These are phyloP conservation scores for Phyllosticta citrichinensis DNA, from an alignment of 2,329 filamentous ascomycete species.

Conservation along the genomic window DNA sequence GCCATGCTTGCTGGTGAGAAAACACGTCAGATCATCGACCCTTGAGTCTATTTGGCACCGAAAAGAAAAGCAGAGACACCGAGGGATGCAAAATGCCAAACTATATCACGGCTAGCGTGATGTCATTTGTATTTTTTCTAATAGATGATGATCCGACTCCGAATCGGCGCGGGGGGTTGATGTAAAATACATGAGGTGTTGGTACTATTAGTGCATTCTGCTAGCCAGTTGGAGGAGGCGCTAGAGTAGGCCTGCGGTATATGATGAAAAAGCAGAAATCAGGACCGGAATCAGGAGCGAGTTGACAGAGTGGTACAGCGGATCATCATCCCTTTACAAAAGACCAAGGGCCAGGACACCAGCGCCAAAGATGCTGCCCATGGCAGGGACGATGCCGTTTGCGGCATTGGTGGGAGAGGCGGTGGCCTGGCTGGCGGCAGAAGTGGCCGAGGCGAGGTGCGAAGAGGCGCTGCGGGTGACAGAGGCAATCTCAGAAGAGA, in stretches of 20 bases:
- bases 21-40: too few relatives aligned
- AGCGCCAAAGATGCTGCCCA: conserved; percentile 6
- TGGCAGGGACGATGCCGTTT: background rate
- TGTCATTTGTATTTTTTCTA: too few relatives aligned
- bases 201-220: background rate
- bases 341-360: conserved; percentile 7
- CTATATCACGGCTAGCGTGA: too few relatives aligned
- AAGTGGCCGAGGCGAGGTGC: background rate
- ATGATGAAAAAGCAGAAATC: background rate
- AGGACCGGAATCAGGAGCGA: background rate
- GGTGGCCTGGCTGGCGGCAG: background rate
- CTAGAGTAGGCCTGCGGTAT: background rate
- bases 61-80: too few relatives aligned
- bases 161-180: background rate
- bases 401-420: background rate
- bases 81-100: too few relatives aligned
- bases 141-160: background rate
- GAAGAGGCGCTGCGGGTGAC: background rate
- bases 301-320: background rate
- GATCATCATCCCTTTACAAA: conserved; percentile 8
- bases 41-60: too few relatives aligned
- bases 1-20: too few relatives aligned
- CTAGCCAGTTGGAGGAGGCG: background rate
- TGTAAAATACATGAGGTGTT: background rate
- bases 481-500: background rate